Conservation (phyloP, 306 rosid species). For the Lotus japonicus region DNA sequence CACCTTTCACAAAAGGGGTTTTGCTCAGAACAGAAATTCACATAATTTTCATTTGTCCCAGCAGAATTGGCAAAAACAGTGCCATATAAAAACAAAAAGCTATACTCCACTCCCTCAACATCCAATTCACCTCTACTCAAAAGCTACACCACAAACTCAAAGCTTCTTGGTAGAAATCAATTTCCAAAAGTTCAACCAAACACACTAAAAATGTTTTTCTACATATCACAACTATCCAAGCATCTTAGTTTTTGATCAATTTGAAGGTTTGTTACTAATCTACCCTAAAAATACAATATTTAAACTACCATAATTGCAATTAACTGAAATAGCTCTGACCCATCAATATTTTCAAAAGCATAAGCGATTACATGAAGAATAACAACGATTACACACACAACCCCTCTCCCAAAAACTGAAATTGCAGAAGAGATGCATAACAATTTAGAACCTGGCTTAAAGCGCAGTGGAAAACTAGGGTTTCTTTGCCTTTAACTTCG, state of each 20-base stretch:
- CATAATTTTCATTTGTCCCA: neutral
- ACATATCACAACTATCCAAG: neutral
- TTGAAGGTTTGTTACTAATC: neutral
- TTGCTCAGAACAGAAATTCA: neutral
- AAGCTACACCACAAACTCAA: no score
- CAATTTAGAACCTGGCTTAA: slow-evolving; percentile 49
- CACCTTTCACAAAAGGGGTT: neutral
- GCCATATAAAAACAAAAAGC: neutral
- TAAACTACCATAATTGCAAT: neutral
- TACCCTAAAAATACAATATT: neutral
- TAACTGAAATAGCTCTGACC: neutral
- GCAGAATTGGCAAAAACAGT: neutral
- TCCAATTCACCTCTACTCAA: no score
- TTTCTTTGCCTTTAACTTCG: slow-evolving; percentile 69
- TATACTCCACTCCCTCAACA: neutral
- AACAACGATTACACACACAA: no score
- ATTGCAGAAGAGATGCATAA: no score
- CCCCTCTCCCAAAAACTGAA: no score
- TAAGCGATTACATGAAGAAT: no score
- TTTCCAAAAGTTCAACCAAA: no score
- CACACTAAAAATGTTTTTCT: neutral
- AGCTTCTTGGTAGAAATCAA: no score
- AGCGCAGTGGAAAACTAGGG: slow-evolving; percentile 87
- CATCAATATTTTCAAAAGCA: neutral
- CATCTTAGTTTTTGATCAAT: neutral